phyloP scores from a whole-genome alignment of 805 yeast species.

The Blastobotrys americana region DNA sequence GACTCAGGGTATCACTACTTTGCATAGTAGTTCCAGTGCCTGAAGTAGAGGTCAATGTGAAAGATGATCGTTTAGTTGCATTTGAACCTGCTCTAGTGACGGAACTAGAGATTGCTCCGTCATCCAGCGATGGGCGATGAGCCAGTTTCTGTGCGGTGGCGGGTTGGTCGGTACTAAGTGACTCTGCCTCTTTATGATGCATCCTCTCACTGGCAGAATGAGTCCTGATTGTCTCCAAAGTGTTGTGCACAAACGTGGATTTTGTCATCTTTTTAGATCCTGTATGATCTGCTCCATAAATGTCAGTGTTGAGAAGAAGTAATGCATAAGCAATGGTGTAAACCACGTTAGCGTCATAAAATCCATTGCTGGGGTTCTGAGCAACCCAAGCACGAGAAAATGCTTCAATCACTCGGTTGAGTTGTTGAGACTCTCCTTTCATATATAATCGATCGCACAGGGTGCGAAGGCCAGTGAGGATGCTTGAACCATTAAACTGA shows the following conservation, averaged over 20 bases:
- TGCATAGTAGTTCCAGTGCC: not conserved
- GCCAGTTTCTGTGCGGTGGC: not conserved
- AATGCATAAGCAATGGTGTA: conserved; percentile 68
- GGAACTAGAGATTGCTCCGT: not conserved
- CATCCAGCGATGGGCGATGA: not conserved
- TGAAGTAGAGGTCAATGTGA: not conserved
- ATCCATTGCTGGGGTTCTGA: conserved; percentile 42
- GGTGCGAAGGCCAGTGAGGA: conserved; percentile 49
- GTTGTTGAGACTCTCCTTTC: conserved; percentile 76
- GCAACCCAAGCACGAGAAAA: conserved; percentile 58
- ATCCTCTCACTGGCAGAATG: conserved; percentile 5
- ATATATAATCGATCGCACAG: conserved; percentile 63
- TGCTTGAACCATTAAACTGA: conserved; percentile 41
- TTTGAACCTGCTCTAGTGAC: not conserved
- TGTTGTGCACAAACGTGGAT: conserved; percentile 45
- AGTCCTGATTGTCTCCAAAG: conserved; percentile 38
- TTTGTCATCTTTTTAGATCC: conserved; percentile 31
- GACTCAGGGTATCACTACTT: conserved; percentile 11
- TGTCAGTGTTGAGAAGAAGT: conserved; percentile 66
- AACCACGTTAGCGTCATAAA: conserved; percentile 48
- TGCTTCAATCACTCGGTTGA: conserved; percentile 63
- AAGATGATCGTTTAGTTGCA: conserved; percentile 2
- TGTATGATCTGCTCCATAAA: conserved; percentile 47
- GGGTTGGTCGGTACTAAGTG: not conserved
- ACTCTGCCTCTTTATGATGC: not conserved